Evolutionary conservation across 2,329 filamentous ascomycete species (phyloP), one percentile per base, ranked within the genome.

Genomic region (Fusarium concolor): DNA sequence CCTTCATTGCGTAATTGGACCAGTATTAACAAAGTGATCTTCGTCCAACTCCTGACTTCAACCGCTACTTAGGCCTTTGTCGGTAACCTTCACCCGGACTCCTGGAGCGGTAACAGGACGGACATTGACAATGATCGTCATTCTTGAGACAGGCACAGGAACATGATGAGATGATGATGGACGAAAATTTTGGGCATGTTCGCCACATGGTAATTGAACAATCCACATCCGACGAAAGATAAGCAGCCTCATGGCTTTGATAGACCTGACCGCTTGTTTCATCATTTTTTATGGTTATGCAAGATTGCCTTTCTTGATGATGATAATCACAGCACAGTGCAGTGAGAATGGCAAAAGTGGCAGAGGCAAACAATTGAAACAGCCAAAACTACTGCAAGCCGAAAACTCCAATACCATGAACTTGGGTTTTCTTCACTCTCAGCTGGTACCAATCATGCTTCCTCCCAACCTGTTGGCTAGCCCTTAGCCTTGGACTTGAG

Each of bases 151-250:
- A 70, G 35, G 54, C 49, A 69, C 58, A 58, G 22, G 51, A 58
- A 47, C 56, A 62, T 57, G 39, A 42, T 28, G 43, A 41, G 42
- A 38, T 28, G 33, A 38, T 28, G 33, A 49, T 43, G 28, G 18
- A 49, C 43, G 33, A 41, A 61, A 41, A 24, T 26, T 50, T 46
- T 69, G 20, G 43, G 41, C 52, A 55, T 56, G 50, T 54, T 73
- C 58, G 71, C 68, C 71, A 69, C 68, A 59, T 60, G 31, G 50
- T 42, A 62, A 71, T 72, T 51, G 58, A 51, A 61, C 53, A 49
- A 62, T 56, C 67, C 56, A 37, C 63, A 67, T 52, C 49, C 51
- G 69, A 60, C 26, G 58, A 72, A 68, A 46, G 65, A 71, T 69
- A 46, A 31, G 54, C 69, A 59, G 29, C 46, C 43, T 24, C 35